These are phyloP conservation scores for Pezicula neosporulosa DNA, from an alignment of 2,329 filamentous ascomycete species.

Conservation along the genomic window DNA sequence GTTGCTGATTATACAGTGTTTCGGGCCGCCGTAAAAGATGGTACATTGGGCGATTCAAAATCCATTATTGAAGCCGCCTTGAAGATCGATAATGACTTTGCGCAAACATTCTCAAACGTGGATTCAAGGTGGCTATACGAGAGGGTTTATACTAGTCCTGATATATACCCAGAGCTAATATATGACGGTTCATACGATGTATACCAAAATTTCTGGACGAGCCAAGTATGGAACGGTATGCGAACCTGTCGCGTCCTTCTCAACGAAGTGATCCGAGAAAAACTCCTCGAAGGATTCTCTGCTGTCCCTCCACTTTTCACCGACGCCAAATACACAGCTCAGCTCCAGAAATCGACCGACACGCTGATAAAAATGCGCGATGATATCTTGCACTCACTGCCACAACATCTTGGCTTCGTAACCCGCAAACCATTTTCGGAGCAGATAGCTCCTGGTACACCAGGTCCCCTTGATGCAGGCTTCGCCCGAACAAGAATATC, in stretches of 20 bases:
- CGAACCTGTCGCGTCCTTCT: constrained; percentile 2
- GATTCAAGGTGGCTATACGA: constrained; percentile 1
- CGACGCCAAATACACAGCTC: neutral
- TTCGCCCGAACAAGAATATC: too few species aligned
- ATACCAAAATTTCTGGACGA: neutral
- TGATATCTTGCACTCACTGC: neutral
- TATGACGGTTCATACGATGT: constrained; percentile 1
- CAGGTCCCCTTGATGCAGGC: too few species aligned
- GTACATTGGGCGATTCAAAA: neutral
- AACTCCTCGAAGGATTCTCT: constrained; percentile 5
- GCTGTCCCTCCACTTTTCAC: constrained; percentile 5
- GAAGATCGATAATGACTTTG: constrained; percentile 6
- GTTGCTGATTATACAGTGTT: constrained; percentile 6
- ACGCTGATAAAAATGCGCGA: constrained; percentile 1
- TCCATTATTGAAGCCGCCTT: constrained; percentile 7
- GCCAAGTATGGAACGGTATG: constrained; percentile 4
- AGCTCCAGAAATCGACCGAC: constrained; percentile 6
- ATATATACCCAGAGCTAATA: neutral
- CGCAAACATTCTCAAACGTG: neutral
- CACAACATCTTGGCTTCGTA: constrained; percentile 5
- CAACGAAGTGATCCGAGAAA: constrained; percentile 3
- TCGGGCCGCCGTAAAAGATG: constrained; percentile 4
- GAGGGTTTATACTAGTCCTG: neutral
- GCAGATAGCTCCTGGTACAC: too few species aligned
- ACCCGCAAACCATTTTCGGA: constrained; percentile 8